Conservation (phyloP, 1,284 basidiomycete species). For the Ganoderma lingzhi region DNA sequence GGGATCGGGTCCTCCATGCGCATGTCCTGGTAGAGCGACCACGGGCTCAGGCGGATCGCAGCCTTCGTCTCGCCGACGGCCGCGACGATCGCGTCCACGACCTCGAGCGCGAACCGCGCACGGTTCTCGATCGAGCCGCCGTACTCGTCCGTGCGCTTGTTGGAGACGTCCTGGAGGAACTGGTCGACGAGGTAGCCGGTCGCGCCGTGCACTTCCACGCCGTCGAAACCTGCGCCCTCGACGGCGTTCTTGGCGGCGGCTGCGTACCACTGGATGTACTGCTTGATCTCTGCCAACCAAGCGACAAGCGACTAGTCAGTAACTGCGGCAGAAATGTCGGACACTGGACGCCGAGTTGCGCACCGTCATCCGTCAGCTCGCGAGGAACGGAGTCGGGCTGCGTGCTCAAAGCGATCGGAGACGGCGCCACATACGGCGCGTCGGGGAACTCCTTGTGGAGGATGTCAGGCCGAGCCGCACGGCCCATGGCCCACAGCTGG, state of each 20-base stretch:
- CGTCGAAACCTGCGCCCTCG: conserved; percentile 54
- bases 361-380: no score
- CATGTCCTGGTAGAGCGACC: conserved; percentile 17
- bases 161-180: conserved; percentile 52
- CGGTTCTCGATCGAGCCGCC: conserved; percentile 65
- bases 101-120: conserved; percentile 54
- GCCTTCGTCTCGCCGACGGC: conserved; percentile 49
- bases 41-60: conserved; percentile 47
- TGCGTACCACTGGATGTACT: conserved; percentile 47
- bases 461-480: conserved; percentile 43
- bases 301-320: not conserved
- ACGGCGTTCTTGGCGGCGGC: conserved; percentile 53
- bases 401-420: conserved; percentile 45
- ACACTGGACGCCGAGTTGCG: no score
- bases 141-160: conserved; percentile 66
- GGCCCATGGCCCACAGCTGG: conserved; percentile 58
- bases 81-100: conserved; percentile 52
- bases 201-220: conserved; percentile 43
- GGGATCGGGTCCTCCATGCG: conserved; percentile 55
- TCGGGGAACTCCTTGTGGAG: conserved; percentile 35
- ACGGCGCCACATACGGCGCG: conserved; percentile 46
- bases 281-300: conserved; percentile 46
- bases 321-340: no score
- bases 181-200: conserved; percentile 52
- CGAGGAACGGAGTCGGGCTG: conserved; percentile 22